Base-by-base conservation (phyloP, 257 asterid species). In the Plantago elongata region DNA sequence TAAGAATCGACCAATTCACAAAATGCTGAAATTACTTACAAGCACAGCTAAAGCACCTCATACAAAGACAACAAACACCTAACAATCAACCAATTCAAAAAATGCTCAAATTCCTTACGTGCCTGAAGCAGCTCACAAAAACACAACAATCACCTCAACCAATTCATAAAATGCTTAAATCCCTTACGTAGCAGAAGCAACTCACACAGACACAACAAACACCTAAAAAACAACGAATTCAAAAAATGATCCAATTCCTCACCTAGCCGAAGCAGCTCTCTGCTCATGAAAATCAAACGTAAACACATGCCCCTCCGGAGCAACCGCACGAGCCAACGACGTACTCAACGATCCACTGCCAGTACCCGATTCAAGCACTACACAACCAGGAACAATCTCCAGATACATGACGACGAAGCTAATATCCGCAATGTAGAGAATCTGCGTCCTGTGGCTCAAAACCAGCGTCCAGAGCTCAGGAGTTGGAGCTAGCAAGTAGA, bases 211-310 rank as follows among this genome's bases (percentile, higher is more conserved):
- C 27, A 22, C 27, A 1, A 22, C 27, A 22, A 22, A 22, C 27
- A 22, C 27, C 27, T 22, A 22, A 22, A 22, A 22, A 22, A 1
- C 27, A 22, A 2, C 27, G 1, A 22, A 22, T 22, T 22, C 27
- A 22, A 1, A 22, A 22, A 22, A 22, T 22, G 27, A 22, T 22
- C 27, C 1, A 37, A 57, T 14, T 29, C 14, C 84, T 79, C 66
- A 93, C 99, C 97, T 85, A 61, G 95, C 97, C 2, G 85, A 93
- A 15, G 81, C 83, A 60, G 99, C 99, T 65, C 99, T 89, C 72
- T 81, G 92, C 65, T 93, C 95, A 75, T 93, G 99, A 69, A 93
- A 93, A 79, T 93, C 99, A 69, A 93, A 93, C 13, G 99, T 89
- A 64, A 83, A 79, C 42, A 93, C 92, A 59, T 78, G 97, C 5